Evolutionary conservation across 2,329 filamentous ascomycete species (phyloP).

Genomic region (Pseudogymnoascus sp.): DNA sequence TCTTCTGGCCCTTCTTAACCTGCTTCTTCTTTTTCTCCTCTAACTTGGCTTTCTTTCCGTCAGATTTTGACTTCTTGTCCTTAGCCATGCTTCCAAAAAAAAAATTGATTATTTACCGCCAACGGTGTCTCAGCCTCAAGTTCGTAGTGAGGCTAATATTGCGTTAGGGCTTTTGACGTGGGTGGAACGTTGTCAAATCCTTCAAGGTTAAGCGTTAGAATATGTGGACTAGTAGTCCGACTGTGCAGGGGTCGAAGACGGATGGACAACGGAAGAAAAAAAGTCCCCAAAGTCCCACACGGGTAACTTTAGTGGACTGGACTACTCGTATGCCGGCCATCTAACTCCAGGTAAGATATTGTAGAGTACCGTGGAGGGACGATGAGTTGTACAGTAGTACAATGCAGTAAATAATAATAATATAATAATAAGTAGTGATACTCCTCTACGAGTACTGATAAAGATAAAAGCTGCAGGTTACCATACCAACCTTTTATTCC

Average conservation of each 20-base stretch:
- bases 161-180: slow-evolving; percentile 5
- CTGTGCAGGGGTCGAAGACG: not conserved
- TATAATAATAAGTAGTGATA: not conserved
- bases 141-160: slow-evolving; percentile 4
- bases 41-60: slow-evolving; percentile 46
- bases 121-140: not conserved
- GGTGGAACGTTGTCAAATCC: not conserved
- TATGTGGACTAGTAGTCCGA: not conserved
- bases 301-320: not conserved
- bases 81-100: slow-evolving; percentile 37
- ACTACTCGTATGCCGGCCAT: not conserved
- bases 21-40: slow-evolving; percentile 69
- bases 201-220: slow-evolving; percentile 1
- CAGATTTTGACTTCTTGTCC: slow-evolving; percentile 41
- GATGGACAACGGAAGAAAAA: not conserved
- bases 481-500: not conserved
- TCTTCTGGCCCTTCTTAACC: slow-evolving; percentile 85
- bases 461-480: not conserved
- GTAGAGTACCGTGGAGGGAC: not conserved
- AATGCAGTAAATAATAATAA: not conserved
- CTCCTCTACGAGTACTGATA: not conserved
- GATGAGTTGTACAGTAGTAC: not conserved
- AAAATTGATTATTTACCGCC: not conserved
- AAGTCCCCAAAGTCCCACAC: not conserved
- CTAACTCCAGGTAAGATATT: not conserved